These are phyloP conservation scores for Picochlorum costavermella DNA, from an alignment of 139 green algal genomes.

Conservation along the genomic window DNA sequence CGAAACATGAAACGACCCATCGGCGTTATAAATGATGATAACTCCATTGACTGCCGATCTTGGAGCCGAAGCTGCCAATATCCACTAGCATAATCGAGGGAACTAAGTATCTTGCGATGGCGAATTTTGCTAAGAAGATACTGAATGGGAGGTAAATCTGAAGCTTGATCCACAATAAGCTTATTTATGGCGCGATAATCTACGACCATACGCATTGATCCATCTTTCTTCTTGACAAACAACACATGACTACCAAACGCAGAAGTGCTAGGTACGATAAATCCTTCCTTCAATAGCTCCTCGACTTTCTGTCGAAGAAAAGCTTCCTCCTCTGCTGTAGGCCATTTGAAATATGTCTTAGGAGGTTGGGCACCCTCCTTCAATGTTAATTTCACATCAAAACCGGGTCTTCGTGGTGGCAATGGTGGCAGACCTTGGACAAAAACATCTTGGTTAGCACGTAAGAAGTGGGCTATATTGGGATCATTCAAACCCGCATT, in stretches of 20 bases:
- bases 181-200: slow-evolving; percentile 47
- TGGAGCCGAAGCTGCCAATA: slow-evolving; percentile 29
- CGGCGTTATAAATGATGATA: slow-evolving; percentile 27
- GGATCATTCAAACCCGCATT: no score
- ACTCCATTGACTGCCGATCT: slow-evolving; percentile 14
- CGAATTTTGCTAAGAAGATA: slow-evolving; percentile 33
- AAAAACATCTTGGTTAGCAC: no score
- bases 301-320: slow-evolving; percentile 15
- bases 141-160: slow-evolving; percentile 40
- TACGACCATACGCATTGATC: slow-evolving; percentile 36
- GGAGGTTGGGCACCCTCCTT: background rate
- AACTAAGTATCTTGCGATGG: slow-evolving; percentile 28
- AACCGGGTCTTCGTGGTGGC: background rate
- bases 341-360: background rate
- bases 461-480: no score
- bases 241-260: slow-evolving; percentile 41
- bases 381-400: background rate
- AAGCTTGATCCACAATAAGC: slow-evolving; percentile 31
- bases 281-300: slow-evolving; percentile 35
- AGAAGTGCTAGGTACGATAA: slow-evolving; percentile 42
- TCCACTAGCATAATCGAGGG: slow-evolving; percentile 26
- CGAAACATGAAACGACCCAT: slow-evolving; percentile 24
- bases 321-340: background rate
- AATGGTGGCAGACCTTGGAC: no score
- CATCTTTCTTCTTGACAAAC: slow-evolving; percentile 45